phyloP scores from a whole-genome alignment of 139 green algal species.

The Chloropicon primus region DNA sequence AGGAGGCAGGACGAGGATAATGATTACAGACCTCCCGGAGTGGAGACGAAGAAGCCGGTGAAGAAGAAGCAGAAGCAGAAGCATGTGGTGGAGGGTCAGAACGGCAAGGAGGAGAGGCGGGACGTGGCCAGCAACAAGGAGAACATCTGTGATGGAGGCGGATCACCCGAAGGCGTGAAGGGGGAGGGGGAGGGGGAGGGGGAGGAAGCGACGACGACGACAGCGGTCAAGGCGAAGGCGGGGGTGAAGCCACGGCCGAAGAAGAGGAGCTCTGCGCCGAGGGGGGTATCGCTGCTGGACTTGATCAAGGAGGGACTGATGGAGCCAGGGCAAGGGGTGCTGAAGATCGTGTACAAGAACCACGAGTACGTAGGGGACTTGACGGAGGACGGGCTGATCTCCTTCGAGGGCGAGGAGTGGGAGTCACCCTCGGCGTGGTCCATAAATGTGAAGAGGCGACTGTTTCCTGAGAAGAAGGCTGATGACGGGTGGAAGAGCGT shows the following conservation, averaged over 20 bases:
- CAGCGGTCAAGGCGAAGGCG: neutral
- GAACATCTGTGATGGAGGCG: no score
- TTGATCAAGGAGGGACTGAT: slow-evolving; percentile 60
- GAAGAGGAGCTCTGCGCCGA: slow-evolving; percentile 21
- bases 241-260: neutral
- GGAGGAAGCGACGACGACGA: neutral
- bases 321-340: slow-evolving; percentile 39
- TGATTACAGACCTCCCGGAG: neutral
- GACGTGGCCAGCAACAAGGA: no score
- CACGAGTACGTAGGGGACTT: slow-evolving; percentile 34
- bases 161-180: no score
- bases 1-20: neutral
- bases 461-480: slow-evolving; percentile 65
- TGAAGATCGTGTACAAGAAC: slow-evolving; percentile 68
- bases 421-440: slow-evolving; percentile 67
- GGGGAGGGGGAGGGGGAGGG: no score
- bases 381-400: slow-evolving; percentile 46
- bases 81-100: neutral
- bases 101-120: no score
- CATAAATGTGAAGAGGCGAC: slow-evolving; percentile 64
- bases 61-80: neutral
- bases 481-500: slow-evolving; percentile 82
- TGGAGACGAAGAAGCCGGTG: neutral
- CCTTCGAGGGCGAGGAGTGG: slow-evolving; percentile 35
- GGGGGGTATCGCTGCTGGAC: slow-evolving; percentile 38